phyloP scores from a whole-genome alignment of 805 yeast species.

The Ogataea glucozyma region DNA sequence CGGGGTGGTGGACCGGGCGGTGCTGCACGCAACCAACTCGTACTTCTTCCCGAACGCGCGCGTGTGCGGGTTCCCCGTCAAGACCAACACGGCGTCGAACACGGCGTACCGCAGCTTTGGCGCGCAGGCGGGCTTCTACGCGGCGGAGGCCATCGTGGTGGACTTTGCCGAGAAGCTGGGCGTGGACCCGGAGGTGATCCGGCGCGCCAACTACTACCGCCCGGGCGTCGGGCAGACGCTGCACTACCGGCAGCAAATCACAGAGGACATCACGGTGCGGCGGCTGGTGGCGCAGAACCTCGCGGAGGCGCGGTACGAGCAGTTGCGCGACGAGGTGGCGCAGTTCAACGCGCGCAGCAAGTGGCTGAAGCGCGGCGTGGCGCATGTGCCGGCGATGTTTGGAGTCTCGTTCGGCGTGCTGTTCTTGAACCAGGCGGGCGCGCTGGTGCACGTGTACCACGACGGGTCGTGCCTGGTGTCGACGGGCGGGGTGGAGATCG shows the following conservation, averaged over 20 bases:
- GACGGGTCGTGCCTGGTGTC: slow-evolving; percentile 49
- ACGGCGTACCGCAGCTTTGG: slow-evolving; percentile 53
- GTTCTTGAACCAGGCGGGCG: slow-evolving; percentile 50
- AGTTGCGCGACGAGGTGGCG: slow-evolving; percentile 38
- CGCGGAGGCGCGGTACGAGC: slow-evolving; percentile 37
- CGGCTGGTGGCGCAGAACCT: slow-evolving; percentile 38
- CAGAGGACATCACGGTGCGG: slow-evolving; percentile 42
- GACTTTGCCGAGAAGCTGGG: slow-evolving; percentile 42
- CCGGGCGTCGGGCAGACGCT: slow-evolving; percentile 35
- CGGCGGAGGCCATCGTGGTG: slow-evolving; percentile 42
- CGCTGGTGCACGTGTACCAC: slow-evolving; percentile 44
- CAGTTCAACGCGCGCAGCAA: slow-evolving; percentile 41
- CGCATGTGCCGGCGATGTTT: slow-evolving; percentile 48
- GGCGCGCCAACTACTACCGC: slow-evolving; percentile 40
- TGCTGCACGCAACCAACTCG: slow-evolving; percentile 44
- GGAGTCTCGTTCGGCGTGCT: slow-evolving; percentile 49
- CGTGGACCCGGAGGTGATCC: slow-evolving; percentile 41
- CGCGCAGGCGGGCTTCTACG: slow-evolving; percentile 51
- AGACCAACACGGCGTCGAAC: slow-evolving; percentile 47
- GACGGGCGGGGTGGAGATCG: slow-evolving; percentile 53
- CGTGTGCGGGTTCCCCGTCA: slow-evolving; percentile 41
- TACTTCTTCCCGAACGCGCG: slow-evolving; percentile 44
- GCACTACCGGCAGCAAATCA: slow-evolving; percentile 42
- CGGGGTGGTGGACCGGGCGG: slow-evolving; percentile 51
- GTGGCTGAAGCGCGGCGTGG: slow-evolving; percentile 49